A percentile compares a stretch with the other conserved stretches of the same genome.
Evolutionary conservation across 2,329 filamentous ascomycete genomes (phyloP).

Genomic region (Lachnellula suecica): DNA sequence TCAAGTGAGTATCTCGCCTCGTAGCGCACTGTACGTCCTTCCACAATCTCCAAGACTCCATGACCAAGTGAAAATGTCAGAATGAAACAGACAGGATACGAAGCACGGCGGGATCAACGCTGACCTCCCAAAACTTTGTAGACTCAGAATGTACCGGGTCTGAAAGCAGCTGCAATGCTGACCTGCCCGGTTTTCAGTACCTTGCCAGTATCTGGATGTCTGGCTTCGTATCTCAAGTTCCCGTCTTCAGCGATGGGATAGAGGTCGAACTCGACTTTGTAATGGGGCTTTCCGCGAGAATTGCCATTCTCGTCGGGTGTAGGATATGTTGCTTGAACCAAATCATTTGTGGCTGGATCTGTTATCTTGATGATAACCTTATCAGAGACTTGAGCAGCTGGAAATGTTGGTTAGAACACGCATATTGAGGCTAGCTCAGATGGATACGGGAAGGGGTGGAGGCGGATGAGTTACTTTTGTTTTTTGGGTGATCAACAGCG

Average conservation of each 20-base stretch:
- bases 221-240: slow-evolving; percentile 6
- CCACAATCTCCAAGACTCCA: too few relatives aligned
- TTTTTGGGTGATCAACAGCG: not conserved
- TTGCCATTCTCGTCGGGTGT: not conserved
- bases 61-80: too few relatives aligned
- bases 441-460: not conserved
- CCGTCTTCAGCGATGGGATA: slow-evolving; percentile 3
- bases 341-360: not conserved
- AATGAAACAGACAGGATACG: too few relatives aligned
- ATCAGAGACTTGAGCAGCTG: not conserved
- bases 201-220: not conserved
- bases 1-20: too few relatives aligned
- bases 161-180: slow-evolving; percentile 10
- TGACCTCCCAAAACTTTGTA: too few relatives aligned
- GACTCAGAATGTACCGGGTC: not conserved
- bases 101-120: too few relatives aligned
- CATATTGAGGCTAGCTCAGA: not conserved
- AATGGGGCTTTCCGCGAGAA: not conserved
- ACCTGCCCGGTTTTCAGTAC: not conserved
- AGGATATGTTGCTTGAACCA: not conserved
- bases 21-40: too few relatives aligned
- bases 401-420: not conserved
- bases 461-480: not conserved
- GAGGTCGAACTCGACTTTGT: slow-evolving; percentile 5
- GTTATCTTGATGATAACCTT: not conserved